Base-by-base conservation (phyloP, 2,329 filamentous ascomycete genomes). In the Xylariaceae sp. region DNA sequence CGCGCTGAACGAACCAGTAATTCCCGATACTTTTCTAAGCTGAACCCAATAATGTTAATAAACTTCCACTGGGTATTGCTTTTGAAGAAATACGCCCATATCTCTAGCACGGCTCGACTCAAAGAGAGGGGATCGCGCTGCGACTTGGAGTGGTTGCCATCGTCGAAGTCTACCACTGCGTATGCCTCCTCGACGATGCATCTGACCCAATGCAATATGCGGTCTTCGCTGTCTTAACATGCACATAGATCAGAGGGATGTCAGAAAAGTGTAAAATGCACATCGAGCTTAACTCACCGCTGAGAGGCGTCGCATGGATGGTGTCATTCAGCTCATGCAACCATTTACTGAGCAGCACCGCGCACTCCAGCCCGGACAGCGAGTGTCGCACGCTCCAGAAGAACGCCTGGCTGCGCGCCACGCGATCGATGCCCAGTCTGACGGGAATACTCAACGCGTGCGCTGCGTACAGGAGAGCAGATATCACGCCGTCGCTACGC, bases 381-480 rank as follows among this genome's bases (percentile, higher is more conserved):
- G 73, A 73, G 39, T 79, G 74, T n/a, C 76, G 65, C 2, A 76
- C 73, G 4, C 72, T 76, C 74, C 75, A 79, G 36, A 77, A 72
- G 34, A 76, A 74, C 0, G 74, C 72, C 38, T 78, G 74, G 13
- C 72, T 79, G 13, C 71, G 79, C 74, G 12, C 71, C 67, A 79
- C 74, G 12, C 71, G 67, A 38, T 76, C 72, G 13, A 79, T 69
- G 0, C 76, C 76, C 0, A 79, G 52, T 17, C 75, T 62, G 4
- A 79, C 75, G 0, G 76, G 76, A 0, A 78, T 76, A 36, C 74
- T 77, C 0, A 79, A 60, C 7, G 73, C 72, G 34, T 79, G 75
- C 0, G 72, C 70, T 1, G 73, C 68, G 46, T 79, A 76, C 0
- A 79, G 59, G 1, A 77, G 61, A 0, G 76, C 74, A 0, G 68